phyloP scores from a whole-genome alignment of 2,329 filamentous ascomycete genomes.

The Corynespora cassiicola region DNA sequence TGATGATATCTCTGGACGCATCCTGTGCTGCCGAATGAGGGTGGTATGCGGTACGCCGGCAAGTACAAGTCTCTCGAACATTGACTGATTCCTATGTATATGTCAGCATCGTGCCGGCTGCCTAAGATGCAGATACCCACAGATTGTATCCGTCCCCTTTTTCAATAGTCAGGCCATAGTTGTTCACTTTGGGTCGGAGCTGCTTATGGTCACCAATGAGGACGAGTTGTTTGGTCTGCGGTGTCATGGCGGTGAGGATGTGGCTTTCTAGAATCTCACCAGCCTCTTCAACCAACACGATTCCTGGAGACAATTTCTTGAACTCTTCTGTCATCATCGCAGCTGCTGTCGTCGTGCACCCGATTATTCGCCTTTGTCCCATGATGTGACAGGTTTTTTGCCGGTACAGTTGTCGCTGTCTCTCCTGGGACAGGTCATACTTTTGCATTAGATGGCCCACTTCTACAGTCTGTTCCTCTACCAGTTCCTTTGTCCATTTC shows the following conservation, averaged over 20 bases:
- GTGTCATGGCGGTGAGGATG: slow-evolving; percentile 65
- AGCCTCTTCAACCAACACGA: slow-evolving; percentile 74
- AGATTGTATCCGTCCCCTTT: slow-evolving; percentile 70
- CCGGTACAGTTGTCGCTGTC: slow-evolving; percentile 40
- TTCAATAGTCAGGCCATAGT: slow-evolving; percentile 67
- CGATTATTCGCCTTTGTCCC: slow-evolving; percentile 66
- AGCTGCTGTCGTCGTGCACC: slow-evolving; percentile 74
- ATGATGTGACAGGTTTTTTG: slow-evolving; percentile 47
- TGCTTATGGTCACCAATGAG: slow-evolving; percentile 79
- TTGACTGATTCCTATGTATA: slow-evolving; percentile 68
- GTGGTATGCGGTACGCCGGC: slow-evolving; percentile 61
- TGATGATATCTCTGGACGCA: slow-evolving; percentile 70
- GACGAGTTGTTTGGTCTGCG: slow-evolving; percentile 67
- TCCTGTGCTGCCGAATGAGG: slow-evolving; percentile 70
- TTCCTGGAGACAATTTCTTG: slow-evolving; percentile 60
- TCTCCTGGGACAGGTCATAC: slow-evolving; percentile 52
- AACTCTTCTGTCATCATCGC: slow-evolving; percentile 67
- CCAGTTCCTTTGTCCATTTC: slow-evolving; percentile 37
- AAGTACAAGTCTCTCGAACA: slow-evolving; percentile 72
- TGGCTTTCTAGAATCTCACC: slow-evolving; percentile 76
- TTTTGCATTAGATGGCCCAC: slow-evolving; percentile 48
- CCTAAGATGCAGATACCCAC: too few relatives aligned
- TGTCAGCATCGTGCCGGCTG: too few relatives aligned
- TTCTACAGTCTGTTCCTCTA: slow-evolving; percentile 57
- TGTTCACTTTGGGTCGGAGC: slow-evolving; percentile 70